These are phyloP conservation scores for Saccharomycopsis sp. DNA, from an alignment of 805 yeast species.

Conservation along the genomic window DNA sequence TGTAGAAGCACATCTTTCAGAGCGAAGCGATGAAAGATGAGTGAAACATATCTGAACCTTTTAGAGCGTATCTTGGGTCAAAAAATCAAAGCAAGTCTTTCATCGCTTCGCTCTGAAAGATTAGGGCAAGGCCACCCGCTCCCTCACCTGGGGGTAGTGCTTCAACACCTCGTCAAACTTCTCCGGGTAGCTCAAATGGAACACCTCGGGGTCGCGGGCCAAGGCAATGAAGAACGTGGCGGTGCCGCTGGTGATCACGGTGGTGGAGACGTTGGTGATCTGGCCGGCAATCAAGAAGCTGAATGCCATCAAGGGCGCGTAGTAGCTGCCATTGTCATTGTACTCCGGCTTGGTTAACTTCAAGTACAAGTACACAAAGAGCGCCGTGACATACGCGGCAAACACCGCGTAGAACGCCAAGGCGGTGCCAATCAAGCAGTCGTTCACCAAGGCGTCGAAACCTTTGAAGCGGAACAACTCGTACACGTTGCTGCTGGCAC, in stretches of 20 bases:
- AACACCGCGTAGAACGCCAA: constrained; percentile 67
- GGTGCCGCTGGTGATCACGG: constrained; percentile 72
- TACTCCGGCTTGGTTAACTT: constrained; percentile 59
- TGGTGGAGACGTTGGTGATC: constrained; percentile 61
- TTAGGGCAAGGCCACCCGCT: constrained; percentile 13
- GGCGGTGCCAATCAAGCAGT: constrained; percentile 72
- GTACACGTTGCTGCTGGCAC: constrained; percentile 77
- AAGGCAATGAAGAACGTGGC: constrained; percentile 78
- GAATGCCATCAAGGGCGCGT: constrained; percentile 69
- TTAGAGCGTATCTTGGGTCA: no score
- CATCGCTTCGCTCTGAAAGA: no score
- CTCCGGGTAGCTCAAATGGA: constrained; percentile 62
- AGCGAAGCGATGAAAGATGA: no score
- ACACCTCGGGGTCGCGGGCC: constrained; percentile 78
- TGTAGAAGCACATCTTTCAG: no score
- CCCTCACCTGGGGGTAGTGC: constrained; percentile 58
- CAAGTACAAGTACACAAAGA: constrained; percentile 58
- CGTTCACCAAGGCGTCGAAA: constrained; percentile 75
- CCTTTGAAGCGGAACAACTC: constrained; percentile 71
- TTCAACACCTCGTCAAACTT: constrained; percentile 54
- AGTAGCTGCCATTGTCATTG: constrained; percentile 48
- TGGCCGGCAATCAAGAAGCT: constrained; percentile 67
- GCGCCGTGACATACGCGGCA: constrained; percentile 56
- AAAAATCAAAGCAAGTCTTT: no score
- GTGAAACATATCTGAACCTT: no score